Conservation (phyloP, 768 basidiomycete genomes). For the Asterophora lycoperdoides region DNA sequence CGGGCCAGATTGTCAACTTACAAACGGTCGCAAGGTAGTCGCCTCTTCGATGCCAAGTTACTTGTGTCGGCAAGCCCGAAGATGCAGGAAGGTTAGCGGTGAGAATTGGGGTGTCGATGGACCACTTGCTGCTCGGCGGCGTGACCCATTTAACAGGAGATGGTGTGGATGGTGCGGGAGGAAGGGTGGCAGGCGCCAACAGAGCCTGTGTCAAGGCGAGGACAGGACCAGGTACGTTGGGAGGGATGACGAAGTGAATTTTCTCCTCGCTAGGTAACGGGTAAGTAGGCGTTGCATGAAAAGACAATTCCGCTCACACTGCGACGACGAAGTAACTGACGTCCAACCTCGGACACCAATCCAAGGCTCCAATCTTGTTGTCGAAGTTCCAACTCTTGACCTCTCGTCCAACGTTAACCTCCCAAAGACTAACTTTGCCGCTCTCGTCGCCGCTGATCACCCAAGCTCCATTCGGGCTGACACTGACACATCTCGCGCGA, state of each 20-base stretch:
- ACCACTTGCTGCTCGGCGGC: constrained; percentile 39
- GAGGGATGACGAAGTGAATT: constrained; percentile 76
- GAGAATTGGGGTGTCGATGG: constrained; percentile 53
- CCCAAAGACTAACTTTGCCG: constrained; percentile 87
- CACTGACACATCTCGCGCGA: constrained; percentile 67
- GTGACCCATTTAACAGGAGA: constrained; percentile 72
- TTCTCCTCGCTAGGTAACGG: constrained; percentile 63
- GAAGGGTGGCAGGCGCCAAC: constrained; percentile 61
- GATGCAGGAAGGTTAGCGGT: constrained; percentile 57
- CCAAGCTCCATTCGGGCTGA: constrained; percentile 91
- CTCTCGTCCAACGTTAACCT: constrained; percentile 83
- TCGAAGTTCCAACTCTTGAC: constrained; percentile 84
- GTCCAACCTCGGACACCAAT: constrained; percentile 92
- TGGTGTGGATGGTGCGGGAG: constrained; percentile 48
- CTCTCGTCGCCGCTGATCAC: constrained; percentile 87
- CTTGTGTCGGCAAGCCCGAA: constrained; percentile 72
- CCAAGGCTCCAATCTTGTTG: constrained; percentile 74
- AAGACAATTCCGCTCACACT: constrained; percentile 51
- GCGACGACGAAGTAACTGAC: constrained; percentile 75
- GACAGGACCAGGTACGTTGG: constrained; percentile 61
- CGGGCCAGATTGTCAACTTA: constrained; percentile 40
- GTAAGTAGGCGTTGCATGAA: constrained; percentile 3
- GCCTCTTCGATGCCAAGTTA: constrained; percentile 90
- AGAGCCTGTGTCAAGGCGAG: constrained; percentile 56
- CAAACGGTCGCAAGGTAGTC: constrained; percentile 96